Evolutionary conservation across 2,329 filamentous ascomycete genomes (phyloP), one percentile per base, ranked within the genome.

Genomic region (Xylaria polymorpha): DNA sequence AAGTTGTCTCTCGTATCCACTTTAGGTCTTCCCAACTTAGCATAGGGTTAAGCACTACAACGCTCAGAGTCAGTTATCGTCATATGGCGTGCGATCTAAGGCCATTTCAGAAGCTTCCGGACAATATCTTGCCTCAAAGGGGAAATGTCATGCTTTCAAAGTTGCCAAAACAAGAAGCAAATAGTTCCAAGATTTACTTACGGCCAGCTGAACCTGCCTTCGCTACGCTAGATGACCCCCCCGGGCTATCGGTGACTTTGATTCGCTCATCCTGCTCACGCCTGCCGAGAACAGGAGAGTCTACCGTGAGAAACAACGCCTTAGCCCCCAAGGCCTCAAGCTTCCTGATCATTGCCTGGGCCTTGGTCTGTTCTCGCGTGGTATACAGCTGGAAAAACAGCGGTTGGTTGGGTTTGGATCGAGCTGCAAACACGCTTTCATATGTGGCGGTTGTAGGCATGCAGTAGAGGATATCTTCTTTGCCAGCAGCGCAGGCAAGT

Each of bases 311-410:
- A 62, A 87, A 79, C 9, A 83, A 72, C n/a, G 79, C 81, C 18
- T 76, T 77, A 76, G 92, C 88, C 10, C 90, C 83, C 0, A 83
- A 79, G 18, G 72, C 74, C 44, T 76, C 75, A 29, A 79, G 78
- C 51, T 76, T 75, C 4, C 77, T 80, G 12, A 88, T 80, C 1
- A 87, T 79, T 0, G 78, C 80, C 25, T 81, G 80, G 5, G 85
- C 85, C 67, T 86, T 86, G 37, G 79, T 69, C 2, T 84, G 83
- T 65, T 86, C 80, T 1, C 80, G 80, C 76, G 87, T 86, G 64
- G 87, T 85, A 75, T 88, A 88, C 15, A 88, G 78, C 70, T 88
- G 86, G 76, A 87, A 85, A 74, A 87, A 85, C 77, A 86, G 85
- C 18, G 81, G 81, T 66, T 81, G 72, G 3, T 67, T 57, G 0